Conservation (phyloP, 2,329 filamentous ascomycete genomes). For the Fusarium goolgardi region DNA sequence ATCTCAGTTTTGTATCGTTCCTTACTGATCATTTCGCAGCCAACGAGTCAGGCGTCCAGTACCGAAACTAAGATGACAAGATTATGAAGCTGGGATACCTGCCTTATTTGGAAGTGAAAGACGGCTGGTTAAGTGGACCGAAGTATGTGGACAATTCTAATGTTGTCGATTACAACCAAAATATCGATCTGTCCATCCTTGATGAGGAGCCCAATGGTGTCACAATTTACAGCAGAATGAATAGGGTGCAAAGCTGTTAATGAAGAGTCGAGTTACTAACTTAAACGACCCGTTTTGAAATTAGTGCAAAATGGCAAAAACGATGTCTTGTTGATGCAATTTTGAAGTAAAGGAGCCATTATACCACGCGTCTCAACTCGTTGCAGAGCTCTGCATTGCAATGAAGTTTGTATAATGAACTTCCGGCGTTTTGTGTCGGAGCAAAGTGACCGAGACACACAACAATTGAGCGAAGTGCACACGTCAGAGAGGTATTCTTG, state of each 20-base stretch:
- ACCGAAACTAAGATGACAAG: not conserved
- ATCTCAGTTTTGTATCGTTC: not conserved
- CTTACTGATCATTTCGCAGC: not conserved
- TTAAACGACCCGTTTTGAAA: not conserved
- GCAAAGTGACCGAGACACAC: not conserved
- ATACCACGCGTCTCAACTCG: not conserved
- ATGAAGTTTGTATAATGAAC: not conserved
- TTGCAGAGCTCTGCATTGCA: not conserved
- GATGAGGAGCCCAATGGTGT: not conserved
- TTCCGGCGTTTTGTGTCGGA: not conserved
- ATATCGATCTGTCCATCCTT: constrained; percentile 10
- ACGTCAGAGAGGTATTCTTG: not conserved
- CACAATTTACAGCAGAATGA: not conserved
- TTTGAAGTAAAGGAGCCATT: not conserved
- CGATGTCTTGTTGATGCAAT: not conserved
- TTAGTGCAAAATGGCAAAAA: not conserved
- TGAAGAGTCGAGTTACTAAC: not conserved
- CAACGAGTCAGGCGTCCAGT: not conserved
- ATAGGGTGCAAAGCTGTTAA: not conserved
- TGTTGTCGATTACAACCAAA: constrained; percentile 16
- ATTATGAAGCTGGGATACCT: not conserved
- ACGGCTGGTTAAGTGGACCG: not conserved
- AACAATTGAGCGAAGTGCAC: not conserved
- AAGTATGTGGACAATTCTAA: not conserved
- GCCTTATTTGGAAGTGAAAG: not conserved